A percentile compares a stretch with the other conserved stretches of the same genome.
phyloP scores from a whole-genome alignment of 2,329 filamentous ascomycete species.

The Penicillium olsonii region DNA sequence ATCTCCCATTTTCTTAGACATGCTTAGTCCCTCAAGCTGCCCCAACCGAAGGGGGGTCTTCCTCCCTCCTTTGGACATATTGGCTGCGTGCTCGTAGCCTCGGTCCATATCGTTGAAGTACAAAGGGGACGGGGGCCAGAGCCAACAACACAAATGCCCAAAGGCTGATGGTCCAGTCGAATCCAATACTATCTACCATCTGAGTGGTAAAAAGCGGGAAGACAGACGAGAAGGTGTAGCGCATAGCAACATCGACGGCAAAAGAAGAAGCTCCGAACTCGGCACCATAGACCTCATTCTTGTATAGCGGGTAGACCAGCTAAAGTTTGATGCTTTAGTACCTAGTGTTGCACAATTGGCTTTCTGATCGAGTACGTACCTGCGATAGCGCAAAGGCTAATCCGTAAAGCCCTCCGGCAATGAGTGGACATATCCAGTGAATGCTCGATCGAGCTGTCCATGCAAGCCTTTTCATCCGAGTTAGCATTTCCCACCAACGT shows the following conservation, averaged over 20 bases:
- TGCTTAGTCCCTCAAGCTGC: too few relatives aligned
- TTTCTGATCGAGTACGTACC: too few relatives aligned
- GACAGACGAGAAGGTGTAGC: not conserved
- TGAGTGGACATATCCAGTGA: constrained; percentile 4
- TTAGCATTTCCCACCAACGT: too few relatives aligned
- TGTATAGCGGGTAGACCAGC: not conserved
- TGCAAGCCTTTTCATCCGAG: not conserved
- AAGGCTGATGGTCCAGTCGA: not conserved
- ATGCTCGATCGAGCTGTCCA: constrained; percentile 3
- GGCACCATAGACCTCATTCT: not conserved
- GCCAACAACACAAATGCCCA: not conserved
- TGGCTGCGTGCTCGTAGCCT: too few relatives aligned
- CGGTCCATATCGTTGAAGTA: not conserved
- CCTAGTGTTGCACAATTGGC: too few relatives aligned
- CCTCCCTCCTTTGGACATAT: too few relatives aligned
- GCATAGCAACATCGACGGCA: constrained; percentile 1
- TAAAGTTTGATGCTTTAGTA: too few relatives aligned
- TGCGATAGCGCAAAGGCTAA: not conserved
- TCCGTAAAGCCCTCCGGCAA: constrained; percentile 1
- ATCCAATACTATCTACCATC: not conserved
- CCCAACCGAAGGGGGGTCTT: too few relatives aligned
- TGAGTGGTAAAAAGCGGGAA: not conserved
- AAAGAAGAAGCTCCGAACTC: not conserved
- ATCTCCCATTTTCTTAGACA: too few relatives aligned
- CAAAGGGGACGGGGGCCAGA: not conserved